A percentile compares a stretch with the other conserved stretches of the same genome.
phyloP scores from a whole-genome alignment of 805 yeast species.

The Candida vaughaniae region DNA sequence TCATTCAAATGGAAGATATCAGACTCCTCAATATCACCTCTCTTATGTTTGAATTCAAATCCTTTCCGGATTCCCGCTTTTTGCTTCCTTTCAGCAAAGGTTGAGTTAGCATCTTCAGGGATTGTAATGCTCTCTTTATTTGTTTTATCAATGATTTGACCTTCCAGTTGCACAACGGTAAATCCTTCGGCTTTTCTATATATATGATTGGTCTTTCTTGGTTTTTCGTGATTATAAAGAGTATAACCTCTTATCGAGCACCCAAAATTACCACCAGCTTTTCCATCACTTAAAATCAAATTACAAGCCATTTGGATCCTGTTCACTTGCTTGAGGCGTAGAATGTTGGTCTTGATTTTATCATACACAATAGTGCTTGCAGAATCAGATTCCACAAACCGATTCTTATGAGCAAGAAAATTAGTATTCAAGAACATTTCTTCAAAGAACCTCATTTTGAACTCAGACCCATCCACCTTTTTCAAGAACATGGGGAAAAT shows the following conservation, averaged over 20 bases:
- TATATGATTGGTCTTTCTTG: slow-evolving; percentile 50
- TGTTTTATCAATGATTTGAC: slow-evolving; percentile 33
- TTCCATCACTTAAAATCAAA: slow-evolving; percentile 52
- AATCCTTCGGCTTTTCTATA: slow-evolving; percentile 53
- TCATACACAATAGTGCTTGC: slow-evolving; percentile 26
- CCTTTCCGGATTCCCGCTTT: slow-evolving; percentile 32
- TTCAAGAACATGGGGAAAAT: slow-evolving; percentile 66
- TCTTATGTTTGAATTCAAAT: slow-evolving; percentile 15
- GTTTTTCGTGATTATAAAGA: slow-evolving; percentile 54
- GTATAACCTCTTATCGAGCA: slow-evolving; percentile 74
- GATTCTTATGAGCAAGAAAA: slow-evolving; percentile 24
- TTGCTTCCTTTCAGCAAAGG: slow-evolving; percentile 38
- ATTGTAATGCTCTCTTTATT: slow-evolving; percentile 48
- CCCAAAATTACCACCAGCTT: slow-evolving; percentile 37
- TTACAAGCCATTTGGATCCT: slow-evolving; percentile 64
- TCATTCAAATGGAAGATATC: slow-evolving; percentile 23
- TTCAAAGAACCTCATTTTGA: slow-evolving; percentile 46
- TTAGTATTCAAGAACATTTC: slow-evolving; percentile 56
- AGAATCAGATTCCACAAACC: slow-evolving; percentile 1
- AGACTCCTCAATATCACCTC: slow-evolving; percentile 18
- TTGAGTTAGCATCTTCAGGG: slow-evolving; percentile 26
- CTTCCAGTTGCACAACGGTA: slow-evolving; percentile 47
- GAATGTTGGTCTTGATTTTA: slow-evolving; percentile 47
- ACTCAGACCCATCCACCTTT: slow-evolving; percentile 21
- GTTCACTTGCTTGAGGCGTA: slow-evolving; percentile 58